Evolutionary conservation across 441 rosid species (phyloP), one percentile per base, ranked within the genome.

Genomic region (Croton laevigatus): DNA sequence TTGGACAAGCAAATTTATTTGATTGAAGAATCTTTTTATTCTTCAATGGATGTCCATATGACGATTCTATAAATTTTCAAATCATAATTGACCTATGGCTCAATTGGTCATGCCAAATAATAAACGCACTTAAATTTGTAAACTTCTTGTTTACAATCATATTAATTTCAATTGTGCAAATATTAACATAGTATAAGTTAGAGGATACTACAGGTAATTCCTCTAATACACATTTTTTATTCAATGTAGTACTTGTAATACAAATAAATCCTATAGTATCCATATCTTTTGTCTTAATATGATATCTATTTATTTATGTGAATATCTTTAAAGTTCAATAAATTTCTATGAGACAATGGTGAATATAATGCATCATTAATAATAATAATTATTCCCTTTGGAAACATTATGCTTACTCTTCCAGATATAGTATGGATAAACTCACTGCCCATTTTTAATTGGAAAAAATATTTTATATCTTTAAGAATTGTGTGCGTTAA

Each of bases 351-450:
- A 34, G 68, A 27, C 27, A 19, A 17, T 5, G 46, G 17, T 2
- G n/a, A 58, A 19, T 10, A 69, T 46, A 62, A 44, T 12, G 27
- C 63, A 51, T 62, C 52, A 59, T 69, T 1, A 3, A 62, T 62
- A n/a, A 7, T 12, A 3, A 69, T 23, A 17, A 36, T 44, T 20
- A 5, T 74, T 11, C 12, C 16, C 1, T 23, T 44, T 9, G 16
- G 16, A 23, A 74, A 4, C 1, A 54, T 0, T 16, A 62, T 13
- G 2, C 19, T 38, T 6, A 69, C 64, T 44, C 51, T 74, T 63
- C 48, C 0, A 0, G 16, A 46, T 45, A 66, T 22, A 3, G 36
- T 72, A 65, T 23, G 38, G 6, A 45, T 20, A 32, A 55, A 64
- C 0, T 4, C 10, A 3, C 23, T 27, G 0, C 8, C 2, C 14